phyloP scores from a whole-genome alignment of 2,329 filamentous ascomycete genomes.

The Phoma herbarum region DNA sequence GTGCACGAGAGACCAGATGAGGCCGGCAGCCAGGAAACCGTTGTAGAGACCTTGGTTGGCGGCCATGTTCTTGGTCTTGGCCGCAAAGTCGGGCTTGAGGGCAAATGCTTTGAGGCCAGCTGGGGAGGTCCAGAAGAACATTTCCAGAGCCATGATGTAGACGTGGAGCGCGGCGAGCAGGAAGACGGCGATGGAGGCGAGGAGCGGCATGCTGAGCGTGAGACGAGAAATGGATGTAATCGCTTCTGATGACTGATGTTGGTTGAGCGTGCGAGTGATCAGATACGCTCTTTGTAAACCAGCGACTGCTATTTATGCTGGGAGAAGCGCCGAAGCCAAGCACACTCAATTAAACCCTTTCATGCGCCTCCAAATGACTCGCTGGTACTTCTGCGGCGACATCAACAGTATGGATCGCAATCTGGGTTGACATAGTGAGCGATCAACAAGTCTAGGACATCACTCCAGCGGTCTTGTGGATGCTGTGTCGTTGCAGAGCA shows the following conservation, averaged over 20 bases:
- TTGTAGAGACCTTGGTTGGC: slow-evolving; percentile 13
- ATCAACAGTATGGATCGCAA: background rate
- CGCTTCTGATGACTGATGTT: background rate
- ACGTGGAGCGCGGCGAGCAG: slow-evolving; percentile 8
- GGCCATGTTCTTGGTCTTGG: slow-evolving; percentile 4
- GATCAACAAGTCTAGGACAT: background rate
- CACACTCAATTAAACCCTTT: background rate
- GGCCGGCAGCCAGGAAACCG: slow-evolving; percentile 1
- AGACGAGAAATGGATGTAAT: background rate
- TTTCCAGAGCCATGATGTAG: slow-evolving; percentile 11
- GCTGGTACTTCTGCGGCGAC: too few relatives aligned
- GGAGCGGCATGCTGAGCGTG: background rate
- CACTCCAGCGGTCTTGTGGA: background rate
- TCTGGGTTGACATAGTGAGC: background rate
- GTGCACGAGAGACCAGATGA: slow-evolving; percentile 2
- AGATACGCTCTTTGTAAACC: background rate
- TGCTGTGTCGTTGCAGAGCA: background rate
- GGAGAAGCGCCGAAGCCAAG: background rate
- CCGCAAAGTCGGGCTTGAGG: slow-evolving; percentile 5
- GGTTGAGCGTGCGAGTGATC: background rate
- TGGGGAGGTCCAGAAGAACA: slow-evolving; percentile 10
- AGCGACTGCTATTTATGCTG: background rate
- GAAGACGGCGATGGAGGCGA: slow-evolving; percentile 2
- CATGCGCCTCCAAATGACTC: background rate
- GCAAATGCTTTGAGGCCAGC: slow-evolving; percentile 1